Percentiles rank a stretch among this genome's conserved stretches.
Evolutionary conservation across 345 rosid genomes (phyloP).

Genomic region (Gossypium australe): DNA sequence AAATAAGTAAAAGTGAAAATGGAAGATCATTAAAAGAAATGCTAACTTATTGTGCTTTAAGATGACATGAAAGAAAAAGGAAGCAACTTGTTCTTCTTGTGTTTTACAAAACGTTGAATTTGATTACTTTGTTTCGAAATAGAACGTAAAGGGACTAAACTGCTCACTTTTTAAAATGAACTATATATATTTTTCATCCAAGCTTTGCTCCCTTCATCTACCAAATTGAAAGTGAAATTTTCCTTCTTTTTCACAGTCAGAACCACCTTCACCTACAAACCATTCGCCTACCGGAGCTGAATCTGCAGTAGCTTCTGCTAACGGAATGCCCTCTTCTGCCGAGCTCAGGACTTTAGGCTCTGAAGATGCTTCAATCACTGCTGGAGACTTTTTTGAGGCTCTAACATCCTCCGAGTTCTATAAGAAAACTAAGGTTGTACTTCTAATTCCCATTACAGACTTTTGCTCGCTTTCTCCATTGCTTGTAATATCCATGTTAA

Average conservation of each 20-base stretch:
- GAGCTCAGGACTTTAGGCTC: slow-evolving; percentile 44
- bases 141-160: too few species aligned
- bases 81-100: too few species aligned
- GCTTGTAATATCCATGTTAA: slow-evolving; percentile 3
- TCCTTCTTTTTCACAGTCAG: slow-evolving; percentile 47
- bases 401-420: slow-evolving; percentile 79
- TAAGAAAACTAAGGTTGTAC: slow-evolving; percentile 66
- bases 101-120: too few species aligned
- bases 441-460: background rate
- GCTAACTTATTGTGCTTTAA: too few species aligned
- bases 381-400: slow-evolving; percentile 83
- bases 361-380: slow-evolving; percentile 71
- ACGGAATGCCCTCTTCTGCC: slow-evolving; percentile 40
- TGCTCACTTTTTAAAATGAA: too few species aligned
- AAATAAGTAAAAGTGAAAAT: too few species aligned
- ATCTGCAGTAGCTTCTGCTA: slow-evolving; percentile 40
- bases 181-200: background rate
- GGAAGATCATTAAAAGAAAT: too few species aligned
- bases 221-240: background rate
- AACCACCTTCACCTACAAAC: slow-evolving; percentile 86
- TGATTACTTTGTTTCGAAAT: too few species aligned
- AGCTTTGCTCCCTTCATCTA: background rate
- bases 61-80: too few species aligned
- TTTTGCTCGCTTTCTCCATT: background rate
- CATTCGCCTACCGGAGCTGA: slow-evolving; percentile 36